Evolutionary conservation across 805 yeast genomes (phyloP).

Genomic region (Wickerhamiella brachini): DNA sequence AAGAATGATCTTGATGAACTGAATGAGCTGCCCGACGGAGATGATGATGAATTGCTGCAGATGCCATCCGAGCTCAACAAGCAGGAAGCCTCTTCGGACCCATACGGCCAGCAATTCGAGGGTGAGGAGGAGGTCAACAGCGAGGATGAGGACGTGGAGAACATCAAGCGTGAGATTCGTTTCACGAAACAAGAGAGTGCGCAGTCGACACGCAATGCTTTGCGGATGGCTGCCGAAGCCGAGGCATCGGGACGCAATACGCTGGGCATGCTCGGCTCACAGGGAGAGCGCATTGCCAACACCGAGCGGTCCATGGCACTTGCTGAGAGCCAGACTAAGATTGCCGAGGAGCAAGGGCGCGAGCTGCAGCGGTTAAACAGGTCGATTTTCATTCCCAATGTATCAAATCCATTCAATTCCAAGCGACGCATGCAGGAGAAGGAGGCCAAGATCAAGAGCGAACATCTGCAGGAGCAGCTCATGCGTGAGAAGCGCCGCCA

Average conservation of each 20-base stretch:
- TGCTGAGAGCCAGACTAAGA: constrained; percentile 66
- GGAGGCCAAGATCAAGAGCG: constrained; percentile 53
- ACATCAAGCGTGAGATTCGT: constrained; percentile 65
- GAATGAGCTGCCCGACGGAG: constrained; percentile 3
- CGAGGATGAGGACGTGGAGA: constrained; percentile 83
- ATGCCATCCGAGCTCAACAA: constrained; percentile 1
- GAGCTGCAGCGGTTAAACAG: constrained; percentile 71
- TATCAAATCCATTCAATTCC: constrained; percentile 79
- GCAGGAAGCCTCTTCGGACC: background rate
- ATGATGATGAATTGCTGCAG: constrained; percentile 8
- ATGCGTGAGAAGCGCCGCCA: constrained; percentile 47
- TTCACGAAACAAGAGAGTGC: constrained; percentile 80
- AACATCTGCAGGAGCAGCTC: constrained; percentile 47
- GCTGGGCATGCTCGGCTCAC: constrained; percentile 86
- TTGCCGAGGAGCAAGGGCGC: constrained; percentile 70
- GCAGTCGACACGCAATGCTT: constrained; percentile 70
- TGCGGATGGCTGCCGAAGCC: constrained; percentile 57
- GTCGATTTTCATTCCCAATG: constrained; percentile 65
- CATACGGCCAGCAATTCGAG: constrained; percentile 3
- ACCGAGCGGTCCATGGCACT: constrained; percentile 65
- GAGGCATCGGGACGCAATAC: constrained; percentile 68
- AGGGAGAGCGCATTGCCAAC: constrained; percentile 69
- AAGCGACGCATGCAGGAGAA: constrained; percentile 58
- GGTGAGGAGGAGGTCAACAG: constrained; percentile 14
- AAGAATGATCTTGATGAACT: constrained; percentile 1